Percentiles rank a stretch among this genome's conserved stretches.
These are phyloP conservation scores for Daldinia sp. DNA, from an alignment of 2,329 filamentous ascomycete genomes.

Conservation along the genomic window DNA sequence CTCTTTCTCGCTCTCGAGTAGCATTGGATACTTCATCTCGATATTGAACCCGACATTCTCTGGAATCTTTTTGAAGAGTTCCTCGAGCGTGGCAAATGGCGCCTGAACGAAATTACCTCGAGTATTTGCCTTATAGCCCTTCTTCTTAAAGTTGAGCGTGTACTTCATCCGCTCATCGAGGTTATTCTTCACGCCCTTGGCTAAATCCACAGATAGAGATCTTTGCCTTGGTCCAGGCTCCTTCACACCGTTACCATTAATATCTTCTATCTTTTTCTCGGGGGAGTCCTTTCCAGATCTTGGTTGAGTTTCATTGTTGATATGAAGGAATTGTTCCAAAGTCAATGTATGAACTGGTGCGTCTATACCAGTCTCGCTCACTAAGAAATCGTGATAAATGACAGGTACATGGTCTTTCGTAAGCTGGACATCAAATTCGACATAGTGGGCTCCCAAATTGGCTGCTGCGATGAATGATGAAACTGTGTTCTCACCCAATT, in stretches of 20 bases:
- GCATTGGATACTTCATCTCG: slow-evolving; percentile 99
- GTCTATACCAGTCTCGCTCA: slow-evolving; percentile 97
- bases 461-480: slow-evolving; percentile 96
- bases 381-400: slow-evolving; percentile 97
- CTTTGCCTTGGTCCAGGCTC: slow-evolving; percentile 52
- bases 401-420: slow-evolving; percentile 99
- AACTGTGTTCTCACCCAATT: slow-evolving; percentile 95
- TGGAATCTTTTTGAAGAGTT: slow-evolving; percentile 87
- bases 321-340: slow-evolving; percentile 92
- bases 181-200: slow-evolving; percentile 50
- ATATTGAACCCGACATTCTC: slow-evolving; percentile 94
- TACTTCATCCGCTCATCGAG: slow-evolving; percentile 92
- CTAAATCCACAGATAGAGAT: slow-evolving; percentile 64
- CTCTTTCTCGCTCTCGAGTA: slow-evolving; percentile 92
- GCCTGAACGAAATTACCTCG: slow-evolving; percentile 95
- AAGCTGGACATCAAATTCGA: slow-evolving; percentile 88
- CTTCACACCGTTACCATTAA: slow-evolving; percentile 45
- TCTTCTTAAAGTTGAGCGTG: slow-evolving; percentile 91
- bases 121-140: slow-evolving; percentile 95
- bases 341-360: slow-evolving; percentile 96
- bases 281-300: slow-evolving; percentile 44
- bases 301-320: slow-evolving; percentile 69
- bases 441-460: slow-evolving; percentile 83
- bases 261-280: slow-evolving; percentile 40
- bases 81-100: slow-evolving; percentile 93